Base-by-base conservation (phyloP, 306 rosid species). In the Gillenia trifoliata region DNA sequence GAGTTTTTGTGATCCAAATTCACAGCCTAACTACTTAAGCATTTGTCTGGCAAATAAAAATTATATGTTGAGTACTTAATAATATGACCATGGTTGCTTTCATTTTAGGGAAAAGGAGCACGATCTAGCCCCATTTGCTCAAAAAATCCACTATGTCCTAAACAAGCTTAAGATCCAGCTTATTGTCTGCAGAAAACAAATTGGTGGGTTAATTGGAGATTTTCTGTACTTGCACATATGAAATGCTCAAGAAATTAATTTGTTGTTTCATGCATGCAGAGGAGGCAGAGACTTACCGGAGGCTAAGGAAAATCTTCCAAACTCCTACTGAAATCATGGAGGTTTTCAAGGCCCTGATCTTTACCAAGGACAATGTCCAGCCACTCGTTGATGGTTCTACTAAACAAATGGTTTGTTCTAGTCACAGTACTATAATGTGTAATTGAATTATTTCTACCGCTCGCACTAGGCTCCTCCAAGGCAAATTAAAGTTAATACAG, bases 361-460 rank as follows among this genome's bases (percentile, higher is more conserved):
- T 66, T 34, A 15, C 74, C 12, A 82, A 71, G 63, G 43, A 67
- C 25, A 47, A 38, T 70, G 78, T 74, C 6, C 63, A 79, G 28
- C 78, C 79, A 6, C 75, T 91, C 8, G 62, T 82, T 45, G 89
- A 91, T 64, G 89, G 97, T 67, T 81, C 86, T 34, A 69, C 91
- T 6, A 80, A 78, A 45, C 66, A 56, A 65, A 11, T 23, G 86
- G 92, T 86, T 10, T 36, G 59, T 52, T 11, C 15, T 45, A 8
- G 3, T 43, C 23, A 26, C 13, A 43, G 13, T 28, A 66, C n/a
- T 15, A 34, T 34, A 34, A 34, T 34, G 38, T 7, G 7, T 34
- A 34, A 34, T 34, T 34, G 38, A 34, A 34, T 34, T 34, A 34
- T 34, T 34, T 34, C 38, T 34, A 34, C 7, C 38, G 9, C 38